Conservation (phyloP, 805 yeast species). For the Scheffersomyces amazonensis region DNA sequence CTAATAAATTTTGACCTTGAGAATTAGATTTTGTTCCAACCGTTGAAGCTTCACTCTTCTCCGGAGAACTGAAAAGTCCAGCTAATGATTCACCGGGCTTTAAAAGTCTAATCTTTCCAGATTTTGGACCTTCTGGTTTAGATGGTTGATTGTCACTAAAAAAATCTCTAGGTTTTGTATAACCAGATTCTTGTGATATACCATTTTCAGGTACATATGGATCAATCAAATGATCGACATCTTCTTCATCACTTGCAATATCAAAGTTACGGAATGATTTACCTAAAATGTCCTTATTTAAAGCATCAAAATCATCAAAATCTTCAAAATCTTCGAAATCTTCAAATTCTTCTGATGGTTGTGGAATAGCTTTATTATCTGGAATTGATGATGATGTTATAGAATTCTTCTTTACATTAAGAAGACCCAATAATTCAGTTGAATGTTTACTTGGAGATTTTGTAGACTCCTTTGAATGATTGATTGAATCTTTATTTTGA, state of each 20-base stretch:
- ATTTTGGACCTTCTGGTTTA: background rate
- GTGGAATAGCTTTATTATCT: constrained; percentile 11
- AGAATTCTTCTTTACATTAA: constrained; percentile 10
- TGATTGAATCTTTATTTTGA: background rate
- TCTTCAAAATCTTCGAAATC: constrained; percentile 34
- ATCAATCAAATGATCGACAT: constrained; percentile 10
- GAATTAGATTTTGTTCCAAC: constrained; percentile 4
- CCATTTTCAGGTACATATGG: constrained; percentile 3
- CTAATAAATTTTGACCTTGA: constrained; percentile 19
- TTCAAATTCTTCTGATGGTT: constrained; percentile 20
- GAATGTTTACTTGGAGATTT: constrained; percentile 7
- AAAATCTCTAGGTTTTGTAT: constrained; percentile 1
- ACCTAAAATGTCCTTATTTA: constrained; percentile 8
- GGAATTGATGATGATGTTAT: background rate
- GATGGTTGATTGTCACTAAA: background rate
- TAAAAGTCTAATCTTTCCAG: constrained; percentile 17
- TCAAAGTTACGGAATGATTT: constrained; percentile 23
- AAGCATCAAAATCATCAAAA: constrained; percentile 26
- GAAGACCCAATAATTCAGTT: constrained; percentile 14
- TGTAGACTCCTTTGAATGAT: too few species aligned
- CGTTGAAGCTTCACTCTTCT: background rate
- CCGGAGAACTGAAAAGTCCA: constrained; percentile 4
- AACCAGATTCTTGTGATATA: background rate
- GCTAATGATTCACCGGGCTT: constrained; percentile 25
- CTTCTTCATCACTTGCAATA: constrained; percentile 37